These are phyloP conservation scores for Botrytis deweyae DNA, from an alignment of 2,329 filamentous ascomycete species.

Conservation along the genomic window DNA sequence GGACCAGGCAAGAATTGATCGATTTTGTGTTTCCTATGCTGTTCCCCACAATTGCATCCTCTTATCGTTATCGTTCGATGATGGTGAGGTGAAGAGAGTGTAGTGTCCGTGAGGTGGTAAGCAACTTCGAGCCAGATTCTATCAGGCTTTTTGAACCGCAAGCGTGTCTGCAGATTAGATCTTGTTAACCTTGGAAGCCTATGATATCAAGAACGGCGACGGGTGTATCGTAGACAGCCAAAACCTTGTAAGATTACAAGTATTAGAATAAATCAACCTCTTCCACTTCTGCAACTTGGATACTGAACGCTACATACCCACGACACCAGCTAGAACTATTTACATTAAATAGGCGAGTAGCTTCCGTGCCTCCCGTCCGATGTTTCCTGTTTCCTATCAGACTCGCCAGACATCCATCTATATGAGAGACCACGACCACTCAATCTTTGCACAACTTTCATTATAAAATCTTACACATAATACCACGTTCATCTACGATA, in stretches of 20 bases:
- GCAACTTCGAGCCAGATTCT: background rate
- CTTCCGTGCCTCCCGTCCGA: background rate
- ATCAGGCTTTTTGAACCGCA: background rate
- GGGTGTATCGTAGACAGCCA: background rate
- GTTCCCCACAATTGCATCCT: conserved; percentile 3
- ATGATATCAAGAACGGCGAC: background rate
- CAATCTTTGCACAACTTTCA: background rate
- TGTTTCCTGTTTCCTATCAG: background rate
- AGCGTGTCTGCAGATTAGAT: background rate
- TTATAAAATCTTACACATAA: background rate
- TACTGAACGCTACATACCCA: background rate
- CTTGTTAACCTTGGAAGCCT: background rate
- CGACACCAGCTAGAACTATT: background rate
- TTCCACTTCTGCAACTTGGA: background rate
- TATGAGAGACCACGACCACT: background rate
- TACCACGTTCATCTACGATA: background rate
- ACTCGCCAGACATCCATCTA: background rate
- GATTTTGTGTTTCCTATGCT: background rate
- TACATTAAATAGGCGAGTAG: background rate
- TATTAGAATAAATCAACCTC: background rate
- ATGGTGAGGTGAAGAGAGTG: background rate
- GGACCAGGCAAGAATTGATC: background rate
- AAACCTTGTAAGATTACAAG: background rate
- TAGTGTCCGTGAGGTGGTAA: background rate
- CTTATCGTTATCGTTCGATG: conserved; percentile 1